Evolutionary conservation across 2,329 filamentous ascomycete species (phyloP).

Genomic region (Fusarium euwallaceae): DNA sequence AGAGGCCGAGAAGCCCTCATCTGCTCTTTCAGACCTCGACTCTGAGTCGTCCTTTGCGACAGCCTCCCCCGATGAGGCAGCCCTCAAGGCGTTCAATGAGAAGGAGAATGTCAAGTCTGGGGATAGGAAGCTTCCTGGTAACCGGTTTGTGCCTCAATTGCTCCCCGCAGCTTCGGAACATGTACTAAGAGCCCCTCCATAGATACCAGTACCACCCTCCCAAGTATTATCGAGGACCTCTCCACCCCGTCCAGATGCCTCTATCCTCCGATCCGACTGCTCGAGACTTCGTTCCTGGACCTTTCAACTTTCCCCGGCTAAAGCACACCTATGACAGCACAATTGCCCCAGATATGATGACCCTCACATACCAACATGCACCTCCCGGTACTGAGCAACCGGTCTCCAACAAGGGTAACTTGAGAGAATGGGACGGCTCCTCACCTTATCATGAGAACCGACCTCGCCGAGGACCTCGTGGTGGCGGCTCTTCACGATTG

Average conservation of each 20-base stretch:
- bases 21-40: slow-evolving; percentile 64
- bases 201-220: slow-evolving; percentile 97
- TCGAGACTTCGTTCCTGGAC: slow-evolving; percentile 88
- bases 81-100: slow-evolving; percentile 57
- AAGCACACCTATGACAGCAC: slow-evolving; percentile 92
- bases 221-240: slow-evolving; percentile 92
- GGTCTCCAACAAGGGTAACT: slow-evolving; percentile 68
- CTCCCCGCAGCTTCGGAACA: neutral
- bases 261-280: slow-evolving; percentile 87
- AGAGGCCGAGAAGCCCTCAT: slow-evolving; percentile 52
- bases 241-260: slow-evolving; percentile 94
- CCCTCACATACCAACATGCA: slow-evolving; percentile 87
- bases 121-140: slow-evolving; percentile 59
- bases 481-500: slow-evolving; percentile 73
- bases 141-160: slow-evolving; percentile 55
- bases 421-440: slow-evolving; percentile 88
- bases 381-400: slow-evolving; percentile 77
- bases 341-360: slow-evolving; percentile 87
- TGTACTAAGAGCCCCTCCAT: slow-evolving; percentile 23
- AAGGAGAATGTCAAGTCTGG: slow-evolving; percentile 53
- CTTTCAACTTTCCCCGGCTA: slow-evolving; percentile 88
- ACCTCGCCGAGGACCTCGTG: slow-evolving; percentile 85
- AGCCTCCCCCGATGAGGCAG: slow-evolving; percentile 55
- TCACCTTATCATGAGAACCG: slow-evolving; percentile 96
- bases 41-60: slow-evolving; percentile 62